Percentiles rank a stretch among this genome's conserved stretches.
phyloP scores from a whole-genome alignment of 805 yeast species.

The Monosporozyma yasuniensis region DNA sequence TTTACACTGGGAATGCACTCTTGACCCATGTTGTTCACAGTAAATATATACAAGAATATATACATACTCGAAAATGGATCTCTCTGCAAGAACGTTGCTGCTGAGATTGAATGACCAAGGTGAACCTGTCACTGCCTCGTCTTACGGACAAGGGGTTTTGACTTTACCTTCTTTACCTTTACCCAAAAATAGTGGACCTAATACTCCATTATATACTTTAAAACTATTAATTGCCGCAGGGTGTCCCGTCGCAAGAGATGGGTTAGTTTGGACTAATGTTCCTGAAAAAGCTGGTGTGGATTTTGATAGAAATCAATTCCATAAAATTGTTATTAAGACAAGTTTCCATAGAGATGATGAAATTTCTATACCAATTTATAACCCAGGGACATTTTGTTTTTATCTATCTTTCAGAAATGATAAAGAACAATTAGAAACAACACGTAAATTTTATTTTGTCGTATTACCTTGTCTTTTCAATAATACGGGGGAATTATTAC shows the following conservation, averaged over 20 bases:
- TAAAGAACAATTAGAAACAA: slow-evolving; percentile 34
- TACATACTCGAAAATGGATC: slow-evolving; percentile 1
- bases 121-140: slow-evolving; percentile 26
- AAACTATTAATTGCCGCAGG: slow-evolving; percentile 67
- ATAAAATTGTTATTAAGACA: slow-evolving; percentile 41
- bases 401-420: slow-evolving; percentile 49
- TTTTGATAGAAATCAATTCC: slow-evolving; percentile 52
- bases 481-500: slow-evolving; percentile 46
- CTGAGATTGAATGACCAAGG: slow-evolving; percentile 31
- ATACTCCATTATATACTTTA: slow-evolving; percentile 41
- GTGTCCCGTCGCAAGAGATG: slow-evolving; percentile 60
- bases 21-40: too few relatives aligned
- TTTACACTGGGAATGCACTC: too few relatives aligned
- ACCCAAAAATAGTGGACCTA: slow-evolving; percentile 30
- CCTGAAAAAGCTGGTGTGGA: slow-evolving; percentile 38
- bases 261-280: slow-evolving; percentile 63
- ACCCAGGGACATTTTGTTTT: slow-evolving; percentile 75
- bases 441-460: slow-evolving; percentile 61
- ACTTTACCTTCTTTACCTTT: slow-evolving; percentile 34
- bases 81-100: slow-evolving; percentile 22
- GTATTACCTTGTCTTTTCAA: slow-evolving; percentile 64
- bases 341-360: slow-evolving; percentile 56
- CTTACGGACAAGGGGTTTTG: slow-evolving; percentile 32
- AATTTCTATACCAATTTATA: slow-evolving; percentile 51
- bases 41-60: too few relatives aligned